Base-by-base conservation (phyloP, 257 asterid genomes). In the Plantago major region DNA sequence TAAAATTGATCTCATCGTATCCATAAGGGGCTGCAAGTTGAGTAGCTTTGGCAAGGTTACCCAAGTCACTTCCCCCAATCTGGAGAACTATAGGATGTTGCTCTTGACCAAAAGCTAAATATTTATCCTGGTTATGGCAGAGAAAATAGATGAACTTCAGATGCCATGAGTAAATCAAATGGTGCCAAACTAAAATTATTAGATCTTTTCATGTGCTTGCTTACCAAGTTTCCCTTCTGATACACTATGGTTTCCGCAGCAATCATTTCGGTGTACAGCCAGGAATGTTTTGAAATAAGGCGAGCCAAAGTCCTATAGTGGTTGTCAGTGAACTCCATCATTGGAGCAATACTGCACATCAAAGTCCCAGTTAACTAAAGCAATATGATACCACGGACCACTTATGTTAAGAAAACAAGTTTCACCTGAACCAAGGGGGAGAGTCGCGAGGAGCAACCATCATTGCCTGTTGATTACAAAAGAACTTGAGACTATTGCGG, bases 31-130 rank as follows among this genome's bases (percentile, higher is more conserved):
- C 63, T 28, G 98, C 95, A 79, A 92, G 89, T 74, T 86, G 82
- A 68, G 83, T 76, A 14, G 98, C 98, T 76, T 83, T 89, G 65
- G 93, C 97, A 64, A 92, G 67, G 80, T 86, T 92, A 54, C 78
- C 81, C 84, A 92, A 74, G 78, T 92, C 88, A 72, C 73, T 89
- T 74, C 97, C 97, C 55, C 98, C 98, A 63, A 92, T 84, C 67
- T 92, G 98, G 75, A 92, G 98, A 67, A 81, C 95, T 73, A 92
- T 86, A 45, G 98, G 98, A 73, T 92, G 98, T 65, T 92, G 97
- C 74, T 89, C 97, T 3, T 81, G 89, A 63, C 90, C 85, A 82
- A 76, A 92, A 49, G 83, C 95, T 87, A 92, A 83, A 71, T 81
- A 92, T 69, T 79, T 77, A 69, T 92, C 97, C 98, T 92, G 95